Conservation (phyloP, 306 rosid species). For the Oxytropis ochrocephala region DNA sequence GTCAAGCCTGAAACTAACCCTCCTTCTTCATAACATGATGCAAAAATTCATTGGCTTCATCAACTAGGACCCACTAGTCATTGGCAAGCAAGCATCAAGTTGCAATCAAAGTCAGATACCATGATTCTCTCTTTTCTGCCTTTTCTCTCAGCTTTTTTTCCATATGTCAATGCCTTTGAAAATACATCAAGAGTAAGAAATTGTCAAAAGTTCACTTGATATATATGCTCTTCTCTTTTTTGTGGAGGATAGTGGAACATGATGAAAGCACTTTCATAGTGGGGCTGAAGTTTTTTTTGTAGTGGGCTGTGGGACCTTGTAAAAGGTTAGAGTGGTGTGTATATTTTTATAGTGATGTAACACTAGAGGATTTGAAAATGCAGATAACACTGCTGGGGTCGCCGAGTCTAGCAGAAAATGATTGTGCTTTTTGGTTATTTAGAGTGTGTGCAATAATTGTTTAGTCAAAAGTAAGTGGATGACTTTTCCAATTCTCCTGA, state of each 20-base stretch:
- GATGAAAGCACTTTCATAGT: slow-evolving; percentile 71
- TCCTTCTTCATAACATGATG: slow-evolving; percentile 53
- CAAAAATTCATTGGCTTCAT: slow-evolving; percentile 28
- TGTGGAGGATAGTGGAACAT: slow-evolving; percentile 72
- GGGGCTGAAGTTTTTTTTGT: slow-evolving; percentile 54
- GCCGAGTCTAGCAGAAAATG: slow-evolving; percentile 35
- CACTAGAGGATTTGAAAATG: slow-evolving; percentile 29
- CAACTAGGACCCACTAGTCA: slow-evolving; percentile 47
- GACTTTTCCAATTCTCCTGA: slow-evolving; percentile 26
- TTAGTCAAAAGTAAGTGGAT: slow-evolving; percentile 22
- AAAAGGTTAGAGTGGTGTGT: slow-evolving; percentile 47
- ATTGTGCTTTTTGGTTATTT: slow-evolving; percentile 40
- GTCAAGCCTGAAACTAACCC: slow-evolving; percentile 88
- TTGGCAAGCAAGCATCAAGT: slow-evolving; percentile 48
- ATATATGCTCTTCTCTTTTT: slow-evolving; percentile 43
- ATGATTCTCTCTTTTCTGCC: slow-evolving; percentile 44
- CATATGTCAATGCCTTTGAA: slow-evolving; percentile 69
- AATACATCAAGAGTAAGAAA: slow-evolving; percentile 45
- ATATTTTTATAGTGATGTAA: slow-evolving; percentile 31
- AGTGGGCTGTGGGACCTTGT: slow-evolving; percentile 94
- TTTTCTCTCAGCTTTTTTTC: slow-evolving; percentile 62
- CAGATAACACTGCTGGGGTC: slow-evolving; percentile 31
- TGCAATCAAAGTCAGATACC: slow-evolving; percentile 98
- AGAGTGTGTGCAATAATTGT: slow-evolving; percentile 24
- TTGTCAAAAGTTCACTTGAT: slow-evolving; percentile 78